These are phyloP conservation scores for Ormosia semicastrata DNA, from an alignment of 306 rosid species.

Conservation along the genomic window DNA sequence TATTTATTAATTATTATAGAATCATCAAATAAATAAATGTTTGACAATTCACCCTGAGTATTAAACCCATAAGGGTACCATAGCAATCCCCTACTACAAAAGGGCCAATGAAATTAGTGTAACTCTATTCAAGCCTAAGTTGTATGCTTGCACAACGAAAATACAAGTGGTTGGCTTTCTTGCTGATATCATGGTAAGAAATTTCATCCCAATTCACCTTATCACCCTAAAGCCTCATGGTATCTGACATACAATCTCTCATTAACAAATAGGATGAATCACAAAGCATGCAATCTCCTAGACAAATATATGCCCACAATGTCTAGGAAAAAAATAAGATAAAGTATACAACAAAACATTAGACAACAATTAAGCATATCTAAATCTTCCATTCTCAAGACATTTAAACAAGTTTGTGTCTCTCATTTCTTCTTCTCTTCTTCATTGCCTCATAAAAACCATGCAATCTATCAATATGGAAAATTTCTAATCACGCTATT, in stretches of 20 bases:
- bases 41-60: no score
- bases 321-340: neutral
- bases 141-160: neutral
- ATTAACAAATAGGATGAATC: neutral
- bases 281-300: neutral
- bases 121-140: neutral
- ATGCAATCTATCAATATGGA: constrained; percentile 6
- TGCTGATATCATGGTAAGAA: neutral
- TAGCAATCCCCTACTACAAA: neutral
- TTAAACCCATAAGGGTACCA: no score
- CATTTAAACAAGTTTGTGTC: neutral
- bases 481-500: neutral
- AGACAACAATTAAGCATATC: neutral
- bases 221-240: neutral
- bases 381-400: neutral
- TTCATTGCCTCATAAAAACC: neutral
- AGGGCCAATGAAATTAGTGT: neutral
- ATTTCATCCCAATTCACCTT: neutral
- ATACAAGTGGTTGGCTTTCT: neutral
- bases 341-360: neutral
- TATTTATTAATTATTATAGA: no score
- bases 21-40: no score
- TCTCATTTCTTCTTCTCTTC: neutral
- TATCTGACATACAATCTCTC: neutral
- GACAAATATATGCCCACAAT: neutral